Evolutionary conservation across 139 green algal genomes (phyloP), one percentile per base, ranked within the genome.

Genomic region (Dunaliella sp.): DNA sequence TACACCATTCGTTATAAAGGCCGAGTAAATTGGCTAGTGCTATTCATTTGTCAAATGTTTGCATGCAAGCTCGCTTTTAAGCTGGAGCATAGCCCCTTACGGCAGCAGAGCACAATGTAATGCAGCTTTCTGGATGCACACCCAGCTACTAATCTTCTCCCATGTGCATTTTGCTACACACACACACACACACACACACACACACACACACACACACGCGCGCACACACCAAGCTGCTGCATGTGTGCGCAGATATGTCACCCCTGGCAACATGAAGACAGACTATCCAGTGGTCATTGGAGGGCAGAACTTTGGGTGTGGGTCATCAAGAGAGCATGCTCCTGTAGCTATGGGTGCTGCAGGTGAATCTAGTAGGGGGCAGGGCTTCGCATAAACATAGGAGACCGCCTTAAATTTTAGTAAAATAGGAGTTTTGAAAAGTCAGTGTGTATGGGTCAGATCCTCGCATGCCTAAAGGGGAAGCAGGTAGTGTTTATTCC

Each of bases 301-400:
- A 2, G 96, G 96, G 0, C 83, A 97, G 21, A 99, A 99, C 89
- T 99, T 98, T 92, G 96, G 96, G 32, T 99, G 96, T 83, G 96
- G 96, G 3, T 98, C 95, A 1, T 98, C 95, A 2, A 88, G 96
- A 1, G 96, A 99, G 89, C 96, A 99, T 84, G 96, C 96, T 1
- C 96, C 96, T 7, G 95, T 99, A 12, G 94, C 95, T 12, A 90
- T 99, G 72, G 96, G 96, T 2, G 96, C 96, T 30, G 88, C 92
- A 84, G 95, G 95, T 93, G 88, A 12, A 65, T 38, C 3, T 30
- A n/a, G 34, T 82, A 34, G 77, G 34, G 30, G 74, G 3, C 3
- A 30, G 26, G 3, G n/a, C 25, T 32, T 38, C 2, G 38, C 31
- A 80, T 30, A 25, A 80, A 80, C 74, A 80, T 16, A 80, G 26